Evolutionary conservation across 106 monocot genomes (phyloP).

Genomic region (Apostasia shenzhenica): DNA sequence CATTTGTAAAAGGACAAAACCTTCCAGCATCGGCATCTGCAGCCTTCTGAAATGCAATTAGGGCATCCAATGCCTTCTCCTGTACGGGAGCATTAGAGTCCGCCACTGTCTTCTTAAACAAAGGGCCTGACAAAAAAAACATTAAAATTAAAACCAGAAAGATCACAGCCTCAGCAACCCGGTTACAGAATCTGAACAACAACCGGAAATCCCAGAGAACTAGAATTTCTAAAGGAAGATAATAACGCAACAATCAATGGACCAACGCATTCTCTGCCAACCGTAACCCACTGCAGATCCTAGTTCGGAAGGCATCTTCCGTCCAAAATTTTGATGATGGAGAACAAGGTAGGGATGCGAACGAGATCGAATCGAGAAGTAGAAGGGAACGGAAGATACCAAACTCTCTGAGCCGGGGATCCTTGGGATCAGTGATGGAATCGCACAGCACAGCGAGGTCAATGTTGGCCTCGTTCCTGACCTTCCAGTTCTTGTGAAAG

Average conservation of each 20-base stretch:
- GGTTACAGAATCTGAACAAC: background rate
- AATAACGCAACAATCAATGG: background rate
- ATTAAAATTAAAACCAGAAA: background rate
- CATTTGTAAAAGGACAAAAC: slow-evolving; percentile 6
- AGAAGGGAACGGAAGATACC: slow-evolving; percentile 30
- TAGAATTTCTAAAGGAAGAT: background rate
- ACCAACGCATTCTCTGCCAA: background rate
- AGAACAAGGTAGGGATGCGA: background rate
- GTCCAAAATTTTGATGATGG: background rate
- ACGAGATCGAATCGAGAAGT: background rate
- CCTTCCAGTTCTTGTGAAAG: slow-evolving; percentile 99
- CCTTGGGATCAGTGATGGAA: slow-evolving; percentile 93
- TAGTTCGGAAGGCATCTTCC: background rate
- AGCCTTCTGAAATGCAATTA: slow-evolving; percentile 71
- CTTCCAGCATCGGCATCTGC: slow-evolving; percentile 95
- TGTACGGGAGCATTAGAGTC: slow-evolving; percentile 97
- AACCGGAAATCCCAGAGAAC: background rate
- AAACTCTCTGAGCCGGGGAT: slow-evolving; percentile 82
- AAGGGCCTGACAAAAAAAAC: slow-evolving; percentile 32
- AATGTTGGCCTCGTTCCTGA: slow-evolving; percentile 95
- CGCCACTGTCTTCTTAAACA: slow-evolving; percentile 92
- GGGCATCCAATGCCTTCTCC: slow-evolving; percentile 96
- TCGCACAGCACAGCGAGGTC: slow-evolving; percentile 89
- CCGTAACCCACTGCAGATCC: background rate
- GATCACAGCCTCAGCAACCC: background rate